Base-by-base conservation (phyloP, 2,329 filamentous ascomycete genomes). In the Pseudogymnoascus sp. region DNA sequence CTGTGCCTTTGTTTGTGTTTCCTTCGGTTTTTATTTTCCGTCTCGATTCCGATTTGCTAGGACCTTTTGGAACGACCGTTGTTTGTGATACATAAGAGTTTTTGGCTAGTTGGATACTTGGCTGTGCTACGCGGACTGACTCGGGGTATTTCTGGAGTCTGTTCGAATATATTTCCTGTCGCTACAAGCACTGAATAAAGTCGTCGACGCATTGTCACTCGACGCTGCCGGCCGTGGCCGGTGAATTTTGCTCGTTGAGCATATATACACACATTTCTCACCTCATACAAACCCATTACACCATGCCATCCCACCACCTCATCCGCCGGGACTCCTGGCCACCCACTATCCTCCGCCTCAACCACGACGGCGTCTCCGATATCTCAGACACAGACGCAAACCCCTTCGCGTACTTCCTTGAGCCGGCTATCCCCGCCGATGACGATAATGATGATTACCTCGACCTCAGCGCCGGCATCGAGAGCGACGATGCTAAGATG, bases 341-440 rank as follows among this genome's bases (percentile, higher is more conserved):
- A 21, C 72, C 72, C 38, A 73, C 72, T 12, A 70, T 73, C 14
- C 53, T 73, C 10, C 70, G 67, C 31, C 42, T 74, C 36, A 53
- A 60, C 18, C 18, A 36, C 16, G 25, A 63, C 4, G 23, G 40
- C 8, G 4, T 10, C 38, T 14, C 18, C 7, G n/a, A 59, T 5
- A 56, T 65, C 8, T 65, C 68, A n/a, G 53, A 60, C 2, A 73
- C 73, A 31, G 72, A 74, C 46, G 70, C 70, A 8, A 68, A 74
- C 63, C 72, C 72, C 3, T 72, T 74, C 46, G 68, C 72, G 6
- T 73, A 70, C 67, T 74, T 74, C 63, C 72, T 74, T 50, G 38
- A 25, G 14, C 34, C 60, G 2, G 70, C 70, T 4, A 66, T 69
- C 0, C 69, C 70, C n/a, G 69, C 72, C 10, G 67, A 68, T 0